These are phyloP conservation scores for Mucor sp. DNA, from an alignment of 371 early-diverging fungal species.

Conservation along the genomic window DNA sequence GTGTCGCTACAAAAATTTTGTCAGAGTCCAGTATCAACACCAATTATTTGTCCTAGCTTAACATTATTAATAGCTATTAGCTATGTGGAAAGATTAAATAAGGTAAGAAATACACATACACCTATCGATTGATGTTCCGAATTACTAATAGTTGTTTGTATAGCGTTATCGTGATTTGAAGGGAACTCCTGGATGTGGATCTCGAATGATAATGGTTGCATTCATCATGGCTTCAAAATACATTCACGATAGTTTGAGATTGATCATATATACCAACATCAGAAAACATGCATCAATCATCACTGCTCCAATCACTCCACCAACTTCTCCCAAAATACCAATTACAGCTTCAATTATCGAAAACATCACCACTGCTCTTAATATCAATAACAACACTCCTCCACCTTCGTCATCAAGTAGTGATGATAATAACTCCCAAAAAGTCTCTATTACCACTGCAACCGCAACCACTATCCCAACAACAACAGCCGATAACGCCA, in stretches of 20 bases:
- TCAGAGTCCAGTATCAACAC: constrained; percentile 30
- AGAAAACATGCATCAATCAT: constrained; percentile 4
- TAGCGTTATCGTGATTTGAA: constrained; percentile 53
- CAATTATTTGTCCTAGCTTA: constrained; percentile 48
- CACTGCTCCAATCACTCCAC: constrained; percentile 21
- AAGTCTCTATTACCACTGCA: neutral
- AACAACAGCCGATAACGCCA: constrained; percentile 6
- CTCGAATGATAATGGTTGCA: constrained; percentile 58
- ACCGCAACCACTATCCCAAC: neutral
- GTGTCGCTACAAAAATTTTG: constrained; percentile 33
- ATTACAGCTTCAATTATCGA: neutral
- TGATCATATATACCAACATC: constrained; percentile 31
- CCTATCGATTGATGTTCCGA: constrained; percentile 6
- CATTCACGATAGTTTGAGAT: constrained; percentile 45
- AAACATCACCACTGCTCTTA: neutral
- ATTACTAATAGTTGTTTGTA: constrained; percentile 2
- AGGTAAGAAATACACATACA: constrained; percentile 32
- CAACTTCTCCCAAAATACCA: constrained; percentile 28
- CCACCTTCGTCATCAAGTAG: neutral
- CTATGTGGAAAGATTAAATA: constrained; percentile 60
- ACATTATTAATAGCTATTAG: constrained; percentile 56
- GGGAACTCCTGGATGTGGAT: constrained; percentile 58
- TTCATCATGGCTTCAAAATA: constrained; percentile 62
- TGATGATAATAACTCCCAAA: neutral
- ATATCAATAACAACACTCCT: neutral